These are phyloP conservation scores for Penicillium subrubescens DNA, from an alignment of 495 filamentous ascomycete genomes.

Conservation along the genomic window DNA sequence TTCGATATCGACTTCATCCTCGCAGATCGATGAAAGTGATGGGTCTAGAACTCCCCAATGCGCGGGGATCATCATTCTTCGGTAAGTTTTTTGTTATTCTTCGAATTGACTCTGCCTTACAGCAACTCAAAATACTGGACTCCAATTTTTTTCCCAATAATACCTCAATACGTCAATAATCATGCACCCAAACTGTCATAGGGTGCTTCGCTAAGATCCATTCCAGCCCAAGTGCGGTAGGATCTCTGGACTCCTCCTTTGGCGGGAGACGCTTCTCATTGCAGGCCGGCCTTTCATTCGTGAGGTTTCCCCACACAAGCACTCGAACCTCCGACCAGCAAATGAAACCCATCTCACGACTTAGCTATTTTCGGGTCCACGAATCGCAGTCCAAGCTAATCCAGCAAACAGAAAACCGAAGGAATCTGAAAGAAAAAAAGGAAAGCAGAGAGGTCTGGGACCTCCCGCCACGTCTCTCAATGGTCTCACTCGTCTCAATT, in stretches of 20 bases:
- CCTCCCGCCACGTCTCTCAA: slow-evolving; percentile 2
- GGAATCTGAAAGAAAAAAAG: neutral
- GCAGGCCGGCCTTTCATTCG: slow-evolving; percentile 21
- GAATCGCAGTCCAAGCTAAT: neutral
- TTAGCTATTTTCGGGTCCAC: neutral
- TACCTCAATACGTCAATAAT: neutral
- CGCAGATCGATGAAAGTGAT: slow-evolving; percentile 2
- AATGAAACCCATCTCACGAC: slow-evolving; percentile 16
- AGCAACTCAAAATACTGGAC: neutral
- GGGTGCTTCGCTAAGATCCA: neutral
- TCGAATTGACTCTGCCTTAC: slow-evolving; percentile 11
- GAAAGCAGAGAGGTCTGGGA: neutral
- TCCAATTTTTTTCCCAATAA: neutral
- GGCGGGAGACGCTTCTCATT: slow-evolving; percentile 3
- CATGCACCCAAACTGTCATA: neutral
- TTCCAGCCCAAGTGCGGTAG: slow-evolving; percentile 4
- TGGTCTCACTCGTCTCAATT: neutral
- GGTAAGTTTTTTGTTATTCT: neutral
- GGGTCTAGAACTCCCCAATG: slow-evolving; percentile 4
- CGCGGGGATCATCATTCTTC: slow-evolving; percentile 11
- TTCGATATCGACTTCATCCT: neutral
- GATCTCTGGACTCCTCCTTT: slow-evolving; percentile 8
- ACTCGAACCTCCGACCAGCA: slow-evolving; percentile 7
- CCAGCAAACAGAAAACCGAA: neutral
- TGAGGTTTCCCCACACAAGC: slow-evolving; percentile 30